A percentile compares a stretch with the other conserved stretches of the same genome.
These are phyloP conservation scores for Jasminum sambac DNA, from an alignment of 257 asterid genomes.

Conservation along the genomic window DNA sequence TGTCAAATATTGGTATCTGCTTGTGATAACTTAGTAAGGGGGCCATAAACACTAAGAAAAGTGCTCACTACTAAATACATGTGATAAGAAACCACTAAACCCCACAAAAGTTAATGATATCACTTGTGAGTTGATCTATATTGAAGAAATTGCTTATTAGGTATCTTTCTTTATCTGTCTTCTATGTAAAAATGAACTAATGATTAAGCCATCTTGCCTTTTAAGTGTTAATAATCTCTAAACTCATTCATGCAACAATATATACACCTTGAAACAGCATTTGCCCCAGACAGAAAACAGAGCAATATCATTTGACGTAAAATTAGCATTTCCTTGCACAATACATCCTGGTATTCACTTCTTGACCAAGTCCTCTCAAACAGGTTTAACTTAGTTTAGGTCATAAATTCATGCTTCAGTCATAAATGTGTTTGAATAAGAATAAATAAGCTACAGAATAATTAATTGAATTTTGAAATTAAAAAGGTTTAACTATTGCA, in stretches of 20 bases:
- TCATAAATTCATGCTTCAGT: not conserved
- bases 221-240: slow-evolving; percentile 19
- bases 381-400: not conserved
- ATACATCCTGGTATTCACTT: not conserved
- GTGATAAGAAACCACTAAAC: slow-evolving; percentile 26
- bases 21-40: slow-evolving; percentile 17
- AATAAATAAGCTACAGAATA: not conserved
- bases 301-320: slow-evolving; percentile 15
- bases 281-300: not conserved
- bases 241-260: slow-evolving; percentile 6
- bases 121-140: slow-evolving; percentile 16
- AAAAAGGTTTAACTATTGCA: slow-evolving; percentile 27
- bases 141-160: slow-evolving; percentile 28
- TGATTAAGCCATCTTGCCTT: slow-evolving; percentile 21
- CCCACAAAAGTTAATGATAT: slow-evolving; percentile 26
- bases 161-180: slow-evolving; percentile 39
- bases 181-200: slow-evolving; percentile 35
- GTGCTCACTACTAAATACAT: slow-evolving; percentile 8
- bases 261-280: not conserved
- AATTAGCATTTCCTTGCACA: not conserved
- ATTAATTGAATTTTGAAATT: slow-evolving; percentile 20
- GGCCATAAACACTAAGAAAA: slow-evolving; percentile 13
- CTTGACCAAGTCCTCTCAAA: not conserved
- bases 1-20: slow-evolving; percentile 19
- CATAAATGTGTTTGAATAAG: slow-evolving; percentile 2